Base-by-base conservation (phyloP, 179 eudicot species). In the Sideroxylon spinosum region DNA sequence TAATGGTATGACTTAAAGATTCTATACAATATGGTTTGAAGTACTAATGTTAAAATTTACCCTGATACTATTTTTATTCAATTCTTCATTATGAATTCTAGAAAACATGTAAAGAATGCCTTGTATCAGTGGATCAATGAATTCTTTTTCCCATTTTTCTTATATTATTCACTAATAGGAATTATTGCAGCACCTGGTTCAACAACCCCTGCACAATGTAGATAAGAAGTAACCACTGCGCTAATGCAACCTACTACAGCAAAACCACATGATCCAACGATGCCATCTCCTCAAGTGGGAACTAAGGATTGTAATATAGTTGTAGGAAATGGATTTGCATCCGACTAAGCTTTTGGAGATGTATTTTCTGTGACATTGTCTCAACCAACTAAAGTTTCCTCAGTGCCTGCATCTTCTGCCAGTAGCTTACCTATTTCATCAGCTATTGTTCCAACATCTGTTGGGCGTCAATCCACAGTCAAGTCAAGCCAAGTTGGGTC, bases 281-380 rank as follows among this genome's bases (percentile, higher is more conserved):
- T 82, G 55, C 71, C 86, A 74, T 76, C 85, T 53, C 57, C 87
- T 78, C 86, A 88, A 71, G 81, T 82, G 75, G 88, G 74, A 79
- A 83, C 80, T 79, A 84, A 83, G 69, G 90, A 87, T 78, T 62
- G 87, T 23, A 90, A 84, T 83, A 75, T 84, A 71, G 83, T 76
- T 84, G 79, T 88, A 74, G 91, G 89, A 70, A 88, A 90, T 81
- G 93, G 94, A 6, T 81, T 84, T 85, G 80, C 86, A 62, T 84
- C 97, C 48, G 88, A 81, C 87, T 82, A 91, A 44, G 79, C 74
- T 65, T 84, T 85, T 64, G 94, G 91, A 82, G 97, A 91, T 84
- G 88, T 83, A 26, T 93, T 91, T 83, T 86, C 93, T 71, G 89
- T 81, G 23, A 55, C 92, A 71, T 78, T 84, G 12, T 60, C 85